Conservation (phyloP, 352 stramenopile species). For the Phytopythium cucurbitacearum region DNA sequence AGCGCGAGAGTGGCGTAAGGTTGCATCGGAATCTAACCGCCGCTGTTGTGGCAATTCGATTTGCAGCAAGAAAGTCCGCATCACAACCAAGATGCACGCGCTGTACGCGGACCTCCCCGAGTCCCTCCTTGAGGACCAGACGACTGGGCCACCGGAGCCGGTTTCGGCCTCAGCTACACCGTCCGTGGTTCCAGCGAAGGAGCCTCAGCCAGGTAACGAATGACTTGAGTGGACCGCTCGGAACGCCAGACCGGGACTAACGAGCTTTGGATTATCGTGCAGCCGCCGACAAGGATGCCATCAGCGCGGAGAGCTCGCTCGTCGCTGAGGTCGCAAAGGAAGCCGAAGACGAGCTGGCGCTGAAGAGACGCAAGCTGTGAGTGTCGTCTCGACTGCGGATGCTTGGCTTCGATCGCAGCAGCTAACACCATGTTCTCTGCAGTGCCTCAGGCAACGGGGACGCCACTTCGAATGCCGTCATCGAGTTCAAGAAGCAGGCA, state of each 20-base stretch:
- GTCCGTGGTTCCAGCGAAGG: constrained; percentile 7
- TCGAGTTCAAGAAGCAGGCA: constrained; percentile 60
- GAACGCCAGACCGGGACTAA: background rate
- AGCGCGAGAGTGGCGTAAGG: background rate
- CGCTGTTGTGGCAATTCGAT: background rate
- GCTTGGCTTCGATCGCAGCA: too few species aligned
- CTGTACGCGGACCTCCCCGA: constrained; percentile 54
- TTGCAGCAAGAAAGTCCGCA: constrained; percentile 68
- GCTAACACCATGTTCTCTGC: too few species aligned
- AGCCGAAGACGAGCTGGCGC: constrained; percentile 28
- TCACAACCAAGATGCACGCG: constrained; percentile 59
- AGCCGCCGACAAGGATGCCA: constrained; percentile 5
- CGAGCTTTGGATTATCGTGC: background rate
- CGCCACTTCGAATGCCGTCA: constrained; percentile 30
- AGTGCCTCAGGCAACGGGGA: constrained; percentile 21
- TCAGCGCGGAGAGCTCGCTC: constrained; percentile 19
- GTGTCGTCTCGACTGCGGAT: constrained; percentile 3
- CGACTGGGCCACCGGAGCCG: constrained; percentile 2
- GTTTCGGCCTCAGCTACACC: constrained; percentile 3
- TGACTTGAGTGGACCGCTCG: too few species aligned
- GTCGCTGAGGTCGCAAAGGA: constrained; percentile 61
- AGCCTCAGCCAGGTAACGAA: background rate
- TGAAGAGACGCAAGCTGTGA: constrained; percentile 50
- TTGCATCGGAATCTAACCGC: background rate
- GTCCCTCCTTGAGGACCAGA: constrained; percentile 40